A percentile compares a stretch with the other conserved stretches of the same genome.
phyloP scores from a whole-genome alignment of 169 alveolate genomes.

The Eimeria maxima region DNA sequence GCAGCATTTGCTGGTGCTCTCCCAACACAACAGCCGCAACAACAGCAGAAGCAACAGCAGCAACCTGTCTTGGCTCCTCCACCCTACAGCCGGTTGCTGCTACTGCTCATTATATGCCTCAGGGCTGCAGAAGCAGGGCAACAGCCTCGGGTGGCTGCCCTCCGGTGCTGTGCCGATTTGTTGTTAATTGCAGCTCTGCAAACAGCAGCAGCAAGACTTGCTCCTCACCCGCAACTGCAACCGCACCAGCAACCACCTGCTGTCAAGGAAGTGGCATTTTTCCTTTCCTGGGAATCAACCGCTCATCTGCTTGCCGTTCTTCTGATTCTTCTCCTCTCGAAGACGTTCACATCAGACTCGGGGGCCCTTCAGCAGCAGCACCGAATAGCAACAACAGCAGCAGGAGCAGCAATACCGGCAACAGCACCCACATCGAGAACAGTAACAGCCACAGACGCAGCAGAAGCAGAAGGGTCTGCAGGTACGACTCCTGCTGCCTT shows the following conservation, averaged over 20 bases:
- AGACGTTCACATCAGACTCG: constrained; percentile 4
- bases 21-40: neutral
- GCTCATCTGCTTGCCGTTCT: constrained; percentile 14
- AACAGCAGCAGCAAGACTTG: constrained; percentile 56
- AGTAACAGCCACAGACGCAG: neutral
- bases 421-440: neutral
- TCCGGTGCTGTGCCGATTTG: constrained; percentile 43
- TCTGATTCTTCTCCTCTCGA: constrained; percentile 34
- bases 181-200: constrained; percentile 58
- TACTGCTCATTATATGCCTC: constrained; percentile 52
- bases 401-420: constrained; percentile 26
- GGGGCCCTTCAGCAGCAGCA: constrained; percentile 36
- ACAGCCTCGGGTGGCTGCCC: constrained; percentile 4
- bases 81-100: constrained; percentile 47
- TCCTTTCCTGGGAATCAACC: constrained; percentile 64
- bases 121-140: constrained; percentile 67
- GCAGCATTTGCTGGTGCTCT: constrained; percentile 61
- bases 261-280: neutral
- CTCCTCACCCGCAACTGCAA: constrained; percentile 42
- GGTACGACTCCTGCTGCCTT: constrained; percentile 11
- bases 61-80: constrained; percentile 32
- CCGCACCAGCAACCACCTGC: constrained; percentile 25
- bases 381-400: neutral
- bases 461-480: neutral
- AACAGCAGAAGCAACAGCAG: constrained; percentile 8